Evolutionary conservation across 257 asterid genomes (phyloP).

Genomic region (Scutellaria minor): DNA sequence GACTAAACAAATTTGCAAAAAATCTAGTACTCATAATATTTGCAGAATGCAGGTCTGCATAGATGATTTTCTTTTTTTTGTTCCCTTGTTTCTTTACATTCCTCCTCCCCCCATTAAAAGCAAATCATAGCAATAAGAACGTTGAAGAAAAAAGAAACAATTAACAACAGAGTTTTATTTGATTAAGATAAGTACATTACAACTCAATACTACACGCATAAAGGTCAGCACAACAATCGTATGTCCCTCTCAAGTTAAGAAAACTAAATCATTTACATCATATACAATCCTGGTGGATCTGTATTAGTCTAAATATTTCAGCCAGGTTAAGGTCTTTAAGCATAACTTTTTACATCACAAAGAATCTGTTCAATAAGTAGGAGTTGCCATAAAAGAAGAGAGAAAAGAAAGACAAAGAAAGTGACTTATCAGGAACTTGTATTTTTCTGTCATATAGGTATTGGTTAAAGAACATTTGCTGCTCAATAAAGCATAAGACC

Average conservation of each 20-base stretch:
- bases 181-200: conserved; percentile 13
- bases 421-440: conserved; percentile 25
- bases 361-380: conserved; percentile 16
- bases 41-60: conserved; percentile 30
- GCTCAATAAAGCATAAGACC: conserved; percentile 25
- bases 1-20: conserved; percentile 35
- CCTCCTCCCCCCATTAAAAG: neutral
- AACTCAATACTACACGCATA: neutral
- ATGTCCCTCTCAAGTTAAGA: neutral
- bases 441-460: neutral
- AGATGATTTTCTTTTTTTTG: neutral
- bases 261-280: neutral
- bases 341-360: conserved; percentile 35
- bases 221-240: neutral
- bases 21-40: conserved; percentile 36
- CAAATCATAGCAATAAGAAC: neutral
- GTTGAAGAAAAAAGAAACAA: neutral
- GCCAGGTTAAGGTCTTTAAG: conserved; percentile 56
- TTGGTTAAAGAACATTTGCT: conserved; percentile 2
- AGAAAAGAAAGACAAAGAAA: neutral
- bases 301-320: neutral
- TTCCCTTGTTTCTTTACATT: neutral
- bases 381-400: neutral
- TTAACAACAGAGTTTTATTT: neutral
- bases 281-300: neutral